Conservation (phyloP, 2,329 filamentous ascomycete genomes). For the Fusarium liriodendri region DNA sequence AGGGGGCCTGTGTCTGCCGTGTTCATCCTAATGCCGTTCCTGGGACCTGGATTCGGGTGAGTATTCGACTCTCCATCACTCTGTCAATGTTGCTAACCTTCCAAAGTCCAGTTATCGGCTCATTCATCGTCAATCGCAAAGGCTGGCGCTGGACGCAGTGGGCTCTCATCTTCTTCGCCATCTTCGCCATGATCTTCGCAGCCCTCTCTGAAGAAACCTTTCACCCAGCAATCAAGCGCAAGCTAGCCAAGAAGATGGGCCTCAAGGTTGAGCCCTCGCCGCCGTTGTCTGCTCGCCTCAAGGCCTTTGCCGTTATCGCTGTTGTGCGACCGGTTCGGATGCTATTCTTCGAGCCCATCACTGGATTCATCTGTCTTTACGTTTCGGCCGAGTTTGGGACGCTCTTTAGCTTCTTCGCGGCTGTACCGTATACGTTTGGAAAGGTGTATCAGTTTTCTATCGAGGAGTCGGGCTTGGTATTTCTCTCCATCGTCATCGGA, state of each 20-base stretch:
- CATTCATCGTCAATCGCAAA: slow-evolving; percentile 58
- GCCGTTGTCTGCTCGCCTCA: slow-evolving; percentile 32
- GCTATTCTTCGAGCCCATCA: slow-evolving; percentile 72
- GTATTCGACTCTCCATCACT: slow-evolving; percentile 23
- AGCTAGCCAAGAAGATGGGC: slow-evolving; percentile 51
- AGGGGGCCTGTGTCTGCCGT: slow-evolving; percentile 57
- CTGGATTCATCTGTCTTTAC: slow-evolving; percentile 65
- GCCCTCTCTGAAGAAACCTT: slow-evolving; percentile 66
- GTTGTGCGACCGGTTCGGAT: slow-evolving; percentile 66
- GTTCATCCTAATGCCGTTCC: slow-evolving; percentile 63
- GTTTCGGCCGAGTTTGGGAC: slow-evolving; percentile 63
- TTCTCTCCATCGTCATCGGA: slow-evolving; percentile 59
- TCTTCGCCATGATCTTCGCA: slow-evolving; percentile 49
- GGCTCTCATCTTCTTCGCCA: slow-evolving; percentile 60
- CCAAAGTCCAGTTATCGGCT: slow-evolving; percentile 58
- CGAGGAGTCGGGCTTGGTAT: slow-evolving; percentile 57
- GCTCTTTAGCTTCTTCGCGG: slow-evolving; percentile 64
- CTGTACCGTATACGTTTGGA: slow-evolving; percentile 61
- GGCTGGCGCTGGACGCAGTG: slow-evolving; percentile 67
- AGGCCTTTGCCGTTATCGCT: slow-evolving; percentile 54
- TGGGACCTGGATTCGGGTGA: slow-evolving; percentile 64
- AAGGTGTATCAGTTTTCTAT: slow-evolving; percentile 57
- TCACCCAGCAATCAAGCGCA: slow-evolving; percentile 60
- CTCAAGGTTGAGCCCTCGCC: slow-evolving; percentile 38
- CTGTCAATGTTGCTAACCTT: slow-evolving; percentile 16